These are phyloP conservation scores for Raffaelea albimanens DNA, from an alignment of 2,329 filamentous ascomycete genomes.

Conservation along the genomic window DNA sequence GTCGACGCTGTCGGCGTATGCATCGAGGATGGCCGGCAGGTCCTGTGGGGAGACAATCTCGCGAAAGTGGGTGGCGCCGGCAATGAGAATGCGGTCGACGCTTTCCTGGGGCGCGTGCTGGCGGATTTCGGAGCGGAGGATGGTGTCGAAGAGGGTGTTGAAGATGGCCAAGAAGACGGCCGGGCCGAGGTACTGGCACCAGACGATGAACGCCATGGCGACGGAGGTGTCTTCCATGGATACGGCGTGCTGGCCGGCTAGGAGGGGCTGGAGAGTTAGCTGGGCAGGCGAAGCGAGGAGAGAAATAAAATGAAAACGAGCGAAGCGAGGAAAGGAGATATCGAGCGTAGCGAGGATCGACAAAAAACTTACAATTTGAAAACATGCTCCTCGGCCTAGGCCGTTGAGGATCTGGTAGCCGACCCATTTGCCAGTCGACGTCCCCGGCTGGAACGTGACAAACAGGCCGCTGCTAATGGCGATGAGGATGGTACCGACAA, in stretches of 20 bases:
- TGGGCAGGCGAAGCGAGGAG: too few species aligned
- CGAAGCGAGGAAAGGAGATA: conserved; percentile 13
- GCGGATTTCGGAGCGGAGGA: conserved; percentile 9
- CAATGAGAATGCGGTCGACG: conserved; percentile 5
- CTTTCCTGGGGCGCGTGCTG: conserved; percentile 4
- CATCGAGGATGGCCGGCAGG: conserved; percentile 23
- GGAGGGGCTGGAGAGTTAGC: too few species aligned
- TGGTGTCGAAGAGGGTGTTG: conserved; percentile 43
- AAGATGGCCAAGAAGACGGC: conserved; percentile 39
- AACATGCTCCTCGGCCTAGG: conserved; percentile 17
- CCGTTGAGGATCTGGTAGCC: conserved; percentile 22
- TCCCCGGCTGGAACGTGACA: conserved; percentile 20
- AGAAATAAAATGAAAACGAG: too few species aligned
- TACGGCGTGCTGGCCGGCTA: conserved; percentile 18
- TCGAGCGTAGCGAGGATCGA: neutral
- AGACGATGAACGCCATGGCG: conserved; percentile 28
- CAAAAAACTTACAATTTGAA: conserved; percentile 17
- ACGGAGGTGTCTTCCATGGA: conserved; percentile 15
- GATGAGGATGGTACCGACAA: conserved; percentile 19
- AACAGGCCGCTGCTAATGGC: conserved; percentile 24
- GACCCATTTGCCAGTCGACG: conserved; percentile 21
- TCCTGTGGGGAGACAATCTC: conserved; percentile 18
- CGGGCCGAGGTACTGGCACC: conserved; percentile 42
- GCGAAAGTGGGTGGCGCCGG: conserved; percentile 21
- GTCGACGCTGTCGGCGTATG: conserved; percentile 27